Evolutionary conservation across 2,329 filamentous ascomycete genomes (phyloP), one percentile per base, ranked within the genome.

Genomic region (Fonsecaea pedrosoi): DNA sequence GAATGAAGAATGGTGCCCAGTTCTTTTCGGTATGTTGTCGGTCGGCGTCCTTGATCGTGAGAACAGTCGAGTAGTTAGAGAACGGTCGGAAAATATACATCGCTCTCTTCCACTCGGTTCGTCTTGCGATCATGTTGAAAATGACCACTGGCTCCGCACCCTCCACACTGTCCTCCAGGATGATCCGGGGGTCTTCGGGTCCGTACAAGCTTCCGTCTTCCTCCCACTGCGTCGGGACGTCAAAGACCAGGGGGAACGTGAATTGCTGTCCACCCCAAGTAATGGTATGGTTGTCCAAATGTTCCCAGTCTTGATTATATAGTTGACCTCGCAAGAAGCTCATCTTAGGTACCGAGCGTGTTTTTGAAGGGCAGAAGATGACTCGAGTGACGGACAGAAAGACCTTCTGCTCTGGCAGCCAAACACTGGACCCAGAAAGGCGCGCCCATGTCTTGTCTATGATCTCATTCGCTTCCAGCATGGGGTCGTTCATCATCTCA

Each of bases 281-380:
- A 10, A 74, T 66, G 15, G 66, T 71, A 64, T 73, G 71, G 45
- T 71, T 68, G 18, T 69, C 64, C 67, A 72, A 58, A 53, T 70
- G 69, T 48, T 72, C 69, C 73, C 73, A 75, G 32, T 74, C 57
- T 32, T 65, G 55, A 54, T 72, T 70, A 53, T 71, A 74, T 4
- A 75, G 54, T 55, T 73, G 73, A 12, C 67, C 73, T 48, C 72
- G 64, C 15, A 74, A 57, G 56, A 75, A 75, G 62, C 72, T 73
- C 60, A 75, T 73, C 25, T 69, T 68, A 3, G 73, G 73, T 58
- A 69, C 69, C 6, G 70, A 68, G n/a, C 64, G 55, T 32, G 50
- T 65, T 21, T 65, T 59, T 15, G 65, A 65, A 6, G 68, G 69
- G 58, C 60, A 71, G 64, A 72, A 72, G 48, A 72, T 69, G 64